Evolutionary conservation across 2,329 filamentous ascomycete genomes (phyloP).

Genomic region (Didymella pinodella): DNA sequence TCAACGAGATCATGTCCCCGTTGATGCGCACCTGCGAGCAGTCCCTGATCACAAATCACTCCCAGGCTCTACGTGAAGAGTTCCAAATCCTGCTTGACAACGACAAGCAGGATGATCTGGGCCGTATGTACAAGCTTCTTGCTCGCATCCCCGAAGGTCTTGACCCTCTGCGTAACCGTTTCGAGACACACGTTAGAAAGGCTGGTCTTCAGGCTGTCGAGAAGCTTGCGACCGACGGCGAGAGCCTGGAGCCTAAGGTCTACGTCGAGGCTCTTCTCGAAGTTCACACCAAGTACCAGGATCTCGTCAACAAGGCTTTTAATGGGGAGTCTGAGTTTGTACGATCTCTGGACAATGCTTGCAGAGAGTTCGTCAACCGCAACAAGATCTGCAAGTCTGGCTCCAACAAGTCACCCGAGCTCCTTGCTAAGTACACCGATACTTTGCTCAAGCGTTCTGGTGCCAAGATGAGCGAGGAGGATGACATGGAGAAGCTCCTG

Average conservation of each 20-base stretch:
- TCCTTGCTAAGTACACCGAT: constrained; percentile 95
- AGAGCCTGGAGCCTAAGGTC: constrained; percentile 92
- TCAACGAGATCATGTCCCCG: constrained; percentile 83
- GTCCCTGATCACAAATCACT: constrained; percentile 89
- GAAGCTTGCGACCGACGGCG: constrained; percentile 87
- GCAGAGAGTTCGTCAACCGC: constrained; percentile 96
- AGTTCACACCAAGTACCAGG: constrained; percentile 92
- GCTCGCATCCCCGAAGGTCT: constrained; percentile 89
- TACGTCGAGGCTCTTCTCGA: constrained; percentile 96
- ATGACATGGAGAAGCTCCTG: constrained; percentile 87
- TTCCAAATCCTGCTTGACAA: constrained; percentile 94
- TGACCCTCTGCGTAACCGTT: constrained; percentile 84
- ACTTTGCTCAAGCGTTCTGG: constrained; percentile 86
- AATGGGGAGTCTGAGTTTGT: constrained; percentile 97
- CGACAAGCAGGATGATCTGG: constrained; percentile 93
- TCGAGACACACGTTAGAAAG: constrained; percentile 91
- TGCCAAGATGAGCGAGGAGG: constrained; percentile 89
- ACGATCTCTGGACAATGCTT: constrained; percentile 93
- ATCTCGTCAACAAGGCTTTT: constrained; percentile 90
- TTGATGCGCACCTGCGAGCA: constrained; percentile 89
- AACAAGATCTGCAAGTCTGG: constrained; percentile 95
- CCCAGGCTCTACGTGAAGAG: constrained; percentile 85
- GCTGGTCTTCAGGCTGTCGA: constrained; percentile 87
- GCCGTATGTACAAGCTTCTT: constrained; percentile 92
- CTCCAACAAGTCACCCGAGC: constrained; percentile 91